These are phyloP conservation scores for Carallia pectinifolia DNA, from an alignment of 345 rosid genomes.

Conservation along the genomic window DNA sequence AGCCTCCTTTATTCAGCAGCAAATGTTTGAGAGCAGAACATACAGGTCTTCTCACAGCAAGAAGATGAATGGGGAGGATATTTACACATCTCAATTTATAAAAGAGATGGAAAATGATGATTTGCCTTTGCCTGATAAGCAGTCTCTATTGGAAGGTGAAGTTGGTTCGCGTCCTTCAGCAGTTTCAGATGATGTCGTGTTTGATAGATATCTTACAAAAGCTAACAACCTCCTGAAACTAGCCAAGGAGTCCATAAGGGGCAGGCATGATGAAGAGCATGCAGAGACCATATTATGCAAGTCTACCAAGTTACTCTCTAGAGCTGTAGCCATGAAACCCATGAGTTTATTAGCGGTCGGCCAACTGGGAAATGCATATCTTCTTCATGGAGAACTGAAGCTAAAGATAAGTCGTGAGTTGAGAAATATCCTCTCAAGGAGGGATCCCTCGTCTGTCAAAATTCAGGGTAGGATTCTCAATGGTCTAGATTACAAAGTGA, in stretches of 20 bases:
- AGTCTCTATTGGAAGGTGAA: slow-evolving; percentile 21
- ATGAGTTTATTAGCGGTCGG: slow-evolving; percentile 72
- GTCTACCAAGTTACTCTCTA: slow-evolving; percentile 50
- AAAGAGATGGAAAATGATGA: slow-evolving; percentile 26
- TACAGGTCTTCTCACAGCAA: slow-evolving; percentile 30
- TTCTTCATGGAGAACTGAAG: slow-evolving; percentile 73
- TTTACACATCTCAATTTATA: slow-evolving; percentile 24
- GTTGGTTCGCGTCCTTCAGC: slow-evolving; percentile 34
- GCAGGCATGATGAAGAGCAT: slow-evolving; percentile 36
- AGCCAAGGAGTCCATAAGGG: slow-evolving; percentile 44
- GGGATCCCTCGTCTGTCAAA: slow-evolving; percentile 27
- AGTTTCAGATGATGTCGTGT: slow-evolving; percentile 45
- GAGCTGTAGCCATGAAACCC: slow-evolving; percentile 56
- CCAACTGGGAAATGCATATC: slow-evolving; percentile 65
- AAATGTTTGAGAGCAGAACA: slow-evolving; percentile 25
- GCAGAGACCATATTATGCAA: slow-evolving; percentile 44
- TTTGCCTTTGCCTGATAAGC: slow-evolving; percentile 20
- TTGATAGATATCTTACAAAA: slow-evolving; percentile 51
- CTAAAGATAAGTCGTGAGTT: slow-evolving; percentile 54
- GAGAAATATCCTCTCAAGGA: slow-evolving; percentile 45
- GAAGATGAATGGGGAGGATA: slow-evolving; percentile 29
- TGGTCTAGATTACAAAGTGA: slow-evolving; percentile 19
- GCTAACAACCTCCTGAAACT: slow-evolving; percentile 52
- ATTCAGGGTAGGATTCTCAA: slow-evolving; percentile 28
- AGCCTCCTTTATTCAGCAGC: slow-evolving; percentile 38